Base-by-base conservation (phyloP, 2,329 filamentous ascomycete genomes). In the Aspergillus sp. region DNA sequence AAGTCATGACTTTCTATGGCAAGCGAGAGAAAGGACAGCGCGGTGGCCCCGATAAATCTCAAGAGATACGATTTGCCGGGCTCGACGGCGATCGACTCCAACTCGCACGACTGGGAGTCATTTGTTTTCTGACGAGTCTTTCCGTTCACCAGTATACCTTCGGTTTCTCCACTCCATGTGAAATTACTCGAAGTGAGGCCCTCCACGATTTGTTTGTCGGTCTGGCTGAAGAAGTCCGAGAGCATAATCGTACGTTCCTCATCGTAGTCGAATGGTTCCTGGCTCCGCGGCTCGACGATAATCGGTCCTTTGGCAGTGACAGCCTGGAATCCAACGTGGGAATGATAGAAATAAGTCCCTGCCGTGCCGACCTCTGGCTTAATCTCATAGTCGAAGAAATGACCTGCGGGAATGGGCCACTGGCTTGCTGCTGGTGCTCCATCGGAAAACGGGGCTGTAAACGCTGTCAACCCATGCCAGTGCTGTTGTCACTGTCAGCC, bases 311-410 rank as follows among this genome's bases (percentile, higher is more conserved):
- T 67, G 0, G 81, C 82, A 13, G 83, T 82, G 31, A 81, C 68
- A 0, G 81, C 80, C 62, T 88, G 84, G 53, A 87, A 81, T 0
- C 78, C 84, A 14, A 88, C 76, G 55, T 88, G 86, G 0, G 84
- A 87, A 62, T 88, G 85, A 61, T 88, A 88, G 63, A 85, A 87
- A 62, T 87, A 88, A 0, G 84, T 83, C 4, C 85, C 86, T 0
- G 82, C 79, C 49, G 83, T 78, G 5, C 78, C 79, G 1, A 64
- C 41, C 3, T 79, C 67, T 0, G 82, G 78, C 14, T 76, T 75
- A 3, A 88, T 69, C 61, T 88, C 84, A 62, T 88, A 88, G 69
- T 88, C 86, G 65, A 88, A 88, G 69, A 81, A 88, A 53, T 82
- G 76, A 1, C 73, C 68, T 0, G 83, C 77, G 0, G 82, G 78